Evolutionary conservation across 148 eudicot genomes (phyloP), one percentile per base, ranked within the genome.

Genomic region (Camellia granthamiana): DNA sequence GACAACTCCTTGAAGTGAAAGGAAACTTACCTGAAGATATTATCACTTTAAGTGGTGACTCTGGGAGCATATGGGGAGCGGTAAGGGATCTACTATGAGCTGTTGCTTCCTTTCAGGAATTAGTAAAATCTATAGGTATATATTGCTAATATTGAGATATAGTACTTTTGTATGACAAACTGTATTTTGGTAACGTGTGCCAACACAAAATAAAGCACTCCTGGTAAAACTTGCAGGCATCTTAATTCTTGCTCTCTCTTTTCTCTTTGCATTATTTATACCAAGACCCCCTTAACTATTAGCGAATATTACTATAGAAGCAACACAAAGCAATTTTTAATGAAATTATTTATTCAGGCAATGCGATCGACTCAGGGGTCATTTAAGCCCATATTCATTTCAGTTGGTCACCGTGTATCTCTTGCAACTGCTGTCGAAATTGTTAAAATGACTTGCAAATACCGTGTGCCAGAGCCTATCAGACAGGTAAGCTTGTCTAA

Each of bases 391-490:
- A 93, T 96, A 85, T 96, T 84, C 80, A 84, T 96, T 78, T 96
- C 99, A 70, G 82, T 88, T 86, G 99, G 99, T 76, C 99, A 96
- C 63, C 92, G 99, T 72, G 81, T 93, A 75, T 96, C 98, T 76
- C 95, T 96, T 69, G 79, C 84, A 78, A 83, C 89, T 55, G 97
- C 99, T 69, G 56, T 90, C 73, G 78, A 89, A 81, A 84, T 96
- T 78, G 94, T 89, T 51, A 86, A 91, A 86, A 65, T 85, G 83
- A 90, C 90, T 67, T 90, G 97, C 88, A 90, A 85, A 82, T 91
- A 83, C 77, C 97, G 99, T 72, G 84, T 96, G 23, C 98, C 99
- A 56, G 99, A 96, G 90, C 97, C 99, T 75, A 87, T 91, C 76
- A 87, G 99, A 67, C 99, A 95, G 98, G 98, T 92, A 84, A 30